These are phyloP conservation scores for Ceratocystis destructans DNA, from an alignment of 2,329 filamentous ascomycete species.

Conservation along the genomic window DNA sequence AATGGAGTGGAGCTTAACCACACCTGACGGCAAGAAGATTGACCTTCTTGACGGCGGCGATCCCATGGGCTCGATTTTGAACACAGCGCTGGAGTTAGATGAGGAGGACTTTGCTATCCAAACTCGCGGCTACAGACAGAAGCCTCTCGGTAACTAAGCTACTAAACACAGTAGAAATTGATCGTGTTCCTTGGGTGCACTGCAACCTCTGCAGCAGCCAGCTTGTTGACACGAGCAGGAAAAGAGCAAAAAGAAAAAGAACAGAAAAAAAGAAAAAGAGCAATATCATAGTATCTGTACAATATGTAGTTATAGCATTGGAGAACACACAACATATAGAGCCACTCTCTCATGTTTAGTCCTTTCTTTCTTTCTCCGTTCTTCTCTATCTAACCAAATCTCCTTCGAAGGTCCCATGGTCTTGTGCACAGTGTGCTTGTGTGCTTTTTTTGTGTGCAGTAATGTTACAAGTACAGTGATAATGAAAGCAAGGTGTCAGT, in stretches of 20 bases:
- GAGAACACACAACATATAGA: conserved; percentile 8
- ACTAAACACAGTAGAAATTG: not conserved
- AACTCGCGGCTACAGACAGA: conserved; percentile 41
- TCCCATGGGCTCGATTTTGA: conserved; percentile 47
- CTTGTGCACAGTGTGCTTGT: conserved; percentile 2
- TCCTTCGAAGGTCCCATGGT: not conserved
- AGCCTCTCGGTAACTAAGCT: conserved; percentile 19
- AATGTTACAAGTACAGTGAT: conserved; percentile 18
- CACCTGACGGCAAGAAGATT: conserved; percentile 44
- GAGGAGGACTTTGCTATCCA: conserved; percentile 30
- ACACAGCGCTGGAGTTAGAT: conserved; percentile 27
- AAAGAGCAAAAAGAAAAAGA: no score
- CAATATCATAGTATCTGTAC: conserved; percentile 13
- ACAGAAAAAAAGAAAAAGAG: not conserved
- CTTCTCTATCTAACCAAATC: conserved; percentile 1
- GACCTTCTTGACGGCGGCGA: conserved; percentile 61
- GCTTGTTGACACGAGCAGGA: not conserved
- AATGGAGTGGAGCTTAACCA: conserved; percentile 74
- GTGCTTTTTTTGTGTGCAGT: not conserved
- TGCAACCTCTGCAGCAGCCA: not conserved
- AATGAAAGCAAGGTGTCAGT: conserved; percentile 4
- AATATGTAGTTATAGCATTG: conserved; percentile 12
- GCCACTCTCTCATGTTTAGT: conserved; percentile 1
- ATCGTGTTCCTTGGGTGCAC: no score
- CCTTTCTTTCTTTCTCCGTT: not conserved